Evolutionary conservation across 352 stramenopile genomes (phyloP).

Genomic region (Phytophthora niederhauseri): DNA sequence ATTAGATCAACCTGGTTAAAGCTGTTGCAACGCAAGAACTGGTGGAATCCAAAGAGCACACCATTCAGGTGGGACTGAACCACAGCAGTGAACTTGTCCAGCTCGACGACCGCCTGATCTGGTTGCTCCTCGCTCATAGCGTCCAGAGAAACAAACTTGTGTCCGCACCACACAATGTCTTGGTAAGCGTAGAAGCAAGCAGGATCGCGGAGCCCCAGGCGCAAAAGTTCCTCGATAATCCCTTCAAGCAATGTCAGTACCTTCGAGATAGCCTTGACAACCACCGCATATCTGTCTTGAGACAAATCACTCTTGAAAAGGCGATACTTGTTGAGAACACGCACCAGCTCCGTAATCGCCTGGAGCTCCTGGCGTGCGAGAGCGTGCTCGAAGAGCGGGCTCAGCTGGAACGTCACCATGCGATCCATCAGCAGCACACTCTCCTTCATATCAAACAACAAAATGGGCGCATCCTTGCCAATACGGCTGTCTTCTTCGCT

Average conservation of each 20-base stretch:
- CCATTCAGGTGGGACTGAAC: slow-evolving; percentile 71
- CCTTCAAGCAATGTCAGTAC: slow-evolving; percentile 54
- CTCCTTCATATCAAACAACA: slow-evolving; percentile 86
- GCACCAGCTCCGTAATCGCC: slow-evolving; percentile 60
- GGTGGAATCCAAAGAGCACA: slow-evolving; percentile 76
- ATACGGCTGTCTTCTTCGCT: slow-evolving; percentile 66
- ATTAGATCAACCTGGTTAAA: slow-evolving; percentile 82
- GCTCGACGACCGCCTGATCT: slow-evolving; percentile 32
- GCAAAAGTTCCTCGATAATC: slow-evolving; percentile 60
- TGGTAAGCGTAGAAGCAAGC: slow-evolving; percentile 80
- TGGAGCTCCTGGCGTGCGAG: slow-evolving; percentile 71
- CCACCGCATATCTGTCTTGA: slow-evolving; percentile 16
- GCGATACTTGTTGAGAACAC: slow-evolving; percentile 59
- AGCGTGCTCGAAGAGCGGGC: slow-evolving; percentile 71
- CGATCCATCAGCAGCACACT: slow-evolving; percentile 64
- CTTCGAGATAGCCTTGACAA: slow-evolving; percentile 38
- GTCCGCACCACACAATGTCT: slow-evolving; percentile 87
- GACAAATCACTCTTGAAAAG: slow-evolving; percentile 28
- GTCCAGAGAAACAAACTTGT: slow-evolving; percentile 48
- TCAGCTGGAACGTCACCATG: slow-evolving; percentile 82
- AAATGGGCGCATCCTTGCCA: slow-evolving; percentile 76
- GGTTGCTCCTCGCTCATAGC: slow-evolving; percentile 3
- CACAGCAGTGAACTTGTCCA: slow-evolving; percentile 54
- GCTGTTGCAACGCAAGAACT: slow-evolving; percentile 78
- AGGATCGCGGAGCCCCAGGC: slow-evolving; percentile 62